Conservation (phyloP, 768 basidiomycete species). For the Boletus pseudopeckii region DNA sequence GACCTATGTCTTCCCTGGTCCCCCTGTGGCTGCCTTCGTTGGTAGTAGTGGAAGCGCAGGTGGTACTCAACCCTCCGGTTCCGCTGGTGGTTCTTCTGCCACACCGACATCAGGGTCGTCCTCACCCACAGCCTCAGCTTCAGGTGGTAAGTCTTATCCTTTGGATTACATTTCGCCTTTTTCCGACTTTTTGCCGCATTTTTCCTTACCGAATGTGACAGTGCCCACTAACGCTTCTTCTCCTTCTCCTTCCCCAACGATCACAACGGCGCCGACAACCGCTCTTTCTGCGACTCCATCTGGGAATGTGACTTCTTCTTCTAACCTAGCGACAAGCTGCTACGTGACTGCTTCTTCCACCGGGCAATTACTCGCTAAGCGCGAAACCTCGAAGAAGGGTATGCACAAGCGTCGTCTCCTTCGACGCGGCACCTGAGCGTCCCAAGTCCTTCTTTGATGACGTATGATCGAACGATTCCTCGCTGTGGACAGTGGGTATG, state of each 20-base stretch:
- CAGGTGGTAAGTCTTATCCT: constrained; percentile 16
- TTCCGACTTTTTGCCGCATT: not conserved
- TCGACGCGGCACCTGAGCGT: constrained; percentile 10
- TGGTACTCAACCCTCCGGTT: constrained; percentile 23
- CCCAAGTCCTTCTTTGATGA: not conserved
- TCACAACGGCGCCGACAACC: not conserved
- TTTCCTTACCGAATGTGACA: constrained; percentile 23
- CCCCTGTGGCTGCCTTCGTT: constrained; percentile 43
- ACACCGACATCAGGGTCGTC: constrained; percentile 9
- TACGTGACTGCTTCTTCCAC: constrained; percentile 18
- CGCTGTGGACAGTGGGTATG: not conserved
- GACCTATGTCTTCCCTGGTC: constrained; percentile 54
- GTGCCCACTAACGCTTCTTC: constrained; percentile 24
- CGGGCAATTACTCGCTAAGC: constrained; percentile 14
- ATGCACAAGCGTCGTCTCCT: constrained; percentile 26
- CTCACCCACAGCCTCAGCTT: constrained; percentile 14
- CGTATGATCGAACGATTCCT: not conserved
- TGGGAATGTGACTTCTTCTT: not conserved
- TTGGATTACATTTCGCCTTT: not conserved
- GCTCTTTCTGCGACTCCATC: constrained; percentile 8
- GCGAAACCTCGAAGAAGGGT: constrained; percentile 9
- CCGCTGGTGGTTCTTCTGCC: constrained; percentile 15
- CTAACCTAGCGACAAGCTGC: constrained; percentile 12
- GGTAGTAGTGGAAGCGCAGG: constrained; percentile 9
- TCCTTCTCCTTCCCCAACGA: constrained; percentile 5